Conservation (phyloP, 306 rosid species). For the Lotus japonicus region DNA sequence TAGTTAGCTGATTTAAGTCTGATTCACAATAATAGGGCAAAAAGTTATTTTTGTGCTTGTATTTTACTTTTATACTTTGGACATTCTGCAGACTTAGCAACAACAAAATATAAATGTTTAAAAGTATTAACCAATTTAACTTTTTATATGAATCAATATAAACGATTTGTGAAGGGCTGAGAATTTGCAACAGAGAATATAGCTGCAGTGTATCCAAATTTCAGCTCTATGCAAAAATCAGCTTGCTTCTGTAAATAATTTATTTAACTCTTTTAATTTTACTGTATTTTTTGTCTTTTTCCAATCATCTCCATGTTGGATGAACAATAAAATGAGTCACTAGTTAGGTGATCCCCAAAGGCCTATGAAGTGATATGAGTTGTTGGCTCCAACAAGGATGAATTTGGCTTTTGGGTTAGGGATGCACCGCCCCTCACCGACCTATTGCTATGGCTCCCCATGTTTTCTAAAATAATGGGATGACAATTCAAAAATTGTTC, state of each 20-base stretch:
- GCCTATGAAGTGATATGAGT: background rate
- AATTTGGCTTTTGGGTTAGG: slow-evolving; percentile 15
- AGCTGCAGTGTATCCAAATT: no score
- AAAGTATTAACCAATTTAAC: no score
- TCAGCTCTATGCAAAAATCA: background rate
- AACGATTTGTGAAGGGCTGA: no score
- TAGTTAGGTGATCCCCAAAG: slow-evolving; percentile 4
- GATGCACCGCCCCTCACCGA: slow-evolving; percentile 37
- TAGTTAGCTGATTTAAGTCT: background rate
- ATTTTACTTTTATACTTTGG: background rate
- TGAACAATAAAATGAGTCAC: background rate
- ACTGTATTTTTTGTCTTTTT: no score
- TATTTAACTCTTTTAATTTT: no score
- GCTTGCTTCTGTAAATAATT: background rate
- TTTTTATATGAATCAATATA: no score
- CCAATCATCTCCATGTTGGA: background rate
- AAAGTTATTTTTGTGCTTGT: no score
- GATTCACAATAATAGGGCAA: background rate
- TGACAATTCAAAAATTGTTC: slow-evolving; percentile 3
- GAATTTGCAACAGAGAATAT: no score
- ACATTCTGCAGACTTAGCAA: no score
- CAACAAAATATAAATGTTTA: no score
- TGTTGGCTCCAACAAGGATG: slow-evolving; percentile 18
- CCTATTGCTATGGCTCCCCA: background rate
- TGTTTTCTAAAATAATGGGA: background rate